Percentiles rank a stretch among this genome's conserved stretches.
Evolutionary conservation across 306 rosid species (phyloP).

Genomic region (Cercis canadensis): DNA sequence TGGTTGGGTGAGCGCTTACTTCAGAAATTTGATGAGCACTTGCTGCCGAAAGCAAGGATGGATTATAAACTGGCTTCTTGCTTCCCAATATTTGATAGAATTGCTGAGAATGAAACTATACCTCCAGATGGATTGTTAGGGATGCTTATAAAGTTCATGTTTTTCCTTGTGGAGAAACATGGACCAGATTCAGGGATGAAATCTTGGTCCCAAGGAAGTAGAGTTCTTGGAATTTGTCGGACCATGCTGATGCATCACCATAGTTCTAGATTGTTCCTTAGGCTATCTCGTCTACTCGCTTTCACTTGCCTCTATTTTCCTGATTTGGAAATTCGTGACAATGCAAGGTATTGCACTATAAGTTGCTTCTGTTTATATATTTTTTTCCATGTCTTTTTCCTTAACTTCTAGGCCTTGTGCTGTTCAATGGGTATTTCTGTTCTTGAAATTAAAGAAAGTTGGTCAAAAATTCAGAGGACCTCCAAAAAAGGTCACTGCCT

Average conservation of each 20-base stretch:
- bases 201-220: constrained; percentile 96
- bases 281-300: constrained; percentile 79
- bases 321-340: constrained; percentile 95
- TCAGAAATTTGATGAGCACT: constrained; percentile 85
- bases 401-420: background rate
- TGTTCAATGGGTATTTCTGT: constrained; percentile 1
- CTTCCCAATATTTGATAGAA: constrained; percentile 85
- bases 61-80: constrained; percentile 78
- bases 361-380: constrained; percentile 10
- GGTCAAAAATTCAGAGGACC: constrained; percentile 16
- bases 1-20: constrained; percentile 92
- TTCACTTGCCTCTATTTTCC: constrained; percentile 86
- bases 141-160: constrained; percentile 78
- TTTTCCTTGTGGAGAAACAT: constrained; percentile 86
- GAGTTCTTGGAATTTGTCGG: constrained; percentile 89
- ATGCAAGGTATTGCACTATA: constrained; percentile 71
- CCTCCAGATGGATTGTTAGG: constrained; percentile 80
- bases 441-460: constrained; percentile 21
- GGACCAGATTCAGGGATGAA: constrained; percentile 77
- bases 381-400: constrained; percentile 18
- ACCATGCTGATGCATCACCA: constrained; percentile 88
- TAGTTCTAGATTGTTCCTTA: constrained; percentile 86
- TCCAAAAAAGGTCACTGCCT: constrained; percentile 14
- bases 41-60: constrained; percentile 79
- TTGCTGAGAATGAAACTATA: constrained; percentile 79